These are phyloP conservation scores for Eragrostis curvula DNA, from an alignment of 176 grass and related monocot species.

Conservation along the genomic window DNA sequence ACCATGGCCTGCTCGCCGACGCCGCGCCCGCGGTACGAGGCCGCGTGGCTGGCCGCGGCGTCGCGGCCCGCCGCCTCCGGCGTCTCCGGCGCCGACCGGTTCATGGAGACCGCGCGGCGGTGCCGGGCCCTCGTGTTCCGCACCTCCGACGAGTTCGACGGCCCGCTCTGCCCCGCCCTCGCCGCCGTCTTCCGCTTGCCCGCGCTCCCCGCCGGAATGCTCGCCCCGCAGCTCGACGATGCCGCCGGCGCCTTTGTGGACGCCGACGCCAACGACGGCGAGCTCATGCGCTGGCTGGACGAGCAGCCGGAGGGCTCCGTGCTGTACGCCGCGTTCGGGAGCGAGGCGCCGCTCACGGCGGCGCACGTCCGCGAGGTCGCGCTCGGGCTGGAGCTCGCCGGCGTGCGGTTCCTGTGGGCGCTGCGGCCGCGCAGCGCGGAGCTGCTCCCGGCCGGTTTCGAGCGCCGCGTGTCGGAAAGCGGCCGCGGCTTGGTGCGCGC, in stretches of 20 bases:
- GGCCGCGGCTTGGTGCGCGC: conserved; percentile 17
- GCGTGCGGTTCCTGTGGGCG: conserved; percentile 50
- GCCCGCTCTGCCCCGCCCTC: background rate
- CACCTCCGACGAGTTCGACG: conserved; percentile 37
- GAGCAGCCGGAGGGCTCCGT: conserved; percentile 10
- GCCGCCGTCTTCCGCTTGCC: conserved; percentile 21
- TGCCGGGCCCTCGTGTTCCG: background rate
- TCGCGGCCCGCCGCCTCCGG: background rate
- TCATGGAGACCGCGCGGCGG: background rate
- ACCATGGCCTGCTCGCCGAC: background rate
- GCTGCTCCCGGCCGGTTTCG: conserved; percentile 41
- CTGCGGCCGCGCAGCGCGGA: background rate
- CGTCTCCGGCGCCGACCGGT: background rate
- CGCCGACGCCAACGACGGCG: too few species aligned
- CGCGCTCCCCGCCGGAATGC: conserved; percentile 29
- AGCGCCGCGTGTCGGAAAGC: background rate
- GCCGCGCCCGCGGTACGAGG: conserved; percentile 1
- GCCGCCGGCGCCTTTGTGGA: too few species aligned
- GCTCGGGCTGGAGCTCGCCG: conserved; percentile 37
- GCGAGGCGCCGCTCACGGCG: conserved; percentile 30
- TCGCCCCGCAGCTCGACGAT: background rate
- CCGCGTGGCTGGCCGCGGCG: background rate
- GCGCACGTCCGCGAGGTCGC: conserved; percentile 28
- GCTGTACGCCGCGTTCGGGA: conserved; percentile 48
- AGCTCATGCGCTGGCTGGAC: conserved; percentile 34